Conservation (phyloP, 768 basidiomycete genomes). For the Mycena kentingensis region DNA sequence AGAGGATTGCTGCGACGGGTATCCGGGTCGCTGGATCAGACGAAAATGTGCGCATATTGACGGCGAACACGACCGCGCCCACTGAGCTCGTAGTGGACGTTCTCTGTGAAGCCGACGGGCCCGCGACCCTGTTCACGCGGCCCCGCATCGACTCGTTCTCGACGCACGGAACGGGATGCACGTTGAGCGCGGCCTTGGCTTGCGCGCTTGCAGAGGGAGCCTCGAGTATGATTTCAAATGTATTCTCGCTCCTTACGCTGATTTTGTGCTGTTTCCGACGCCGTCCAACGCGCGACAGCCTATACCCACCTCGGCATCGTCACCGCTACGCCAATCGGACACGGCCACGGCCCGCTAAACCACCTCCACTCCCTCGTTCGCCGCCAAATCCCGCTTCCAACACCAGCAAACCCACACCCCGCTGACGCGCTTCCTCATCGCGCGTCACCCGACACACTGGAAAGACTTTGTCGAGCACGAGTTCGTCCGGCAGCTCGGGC, state of each 20-base stretch:
- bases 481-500: conserved; percentile 76
- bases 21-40: conserved; percentile 47
- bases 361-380: conserved; percentile 67
- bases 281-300: conserved; percentile 58
- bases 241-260: not conserved
- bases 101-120: conserved; percentile 43
- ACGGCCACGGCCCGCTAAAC: conserved; percentile 84
- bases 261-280: conserved; percentile 48
- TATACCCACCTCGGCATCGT: conserved; percentile 79
- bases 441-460: conserved; percentile 59
- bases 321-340: conserved; percentile 65
- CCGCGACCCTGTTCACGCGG: conserved; percentile 55
- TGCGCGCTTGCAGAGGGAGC: conserved; percentile 60
- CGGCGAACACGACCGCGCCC: conserved; percentile 14
- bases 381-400: conserved; percentile 53
- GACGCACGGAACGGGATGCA: conserved; percentile 94
- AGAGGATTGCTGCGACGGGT: conserved; percentile 36
- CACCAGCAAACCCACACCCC: conserved; percentile 64
- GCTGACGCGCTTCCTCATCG: conserved; percentile 65
- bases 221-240: conserved; percentile 44
- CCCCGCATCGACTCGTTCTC: conserved; percentile 65
- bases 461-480: conserved; percentile 79
- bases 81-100: conserved; percentile 63
- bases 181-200: conserved; percentile 81
- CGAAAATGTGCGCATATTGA: conserved; percentile 67